A percentile compares a stretch with the other conserved stretches of the same genome.
Conservation (phyloP, 2,329 filamentous ascomycete genomes). For the Aspergillus unguis region DNA sequence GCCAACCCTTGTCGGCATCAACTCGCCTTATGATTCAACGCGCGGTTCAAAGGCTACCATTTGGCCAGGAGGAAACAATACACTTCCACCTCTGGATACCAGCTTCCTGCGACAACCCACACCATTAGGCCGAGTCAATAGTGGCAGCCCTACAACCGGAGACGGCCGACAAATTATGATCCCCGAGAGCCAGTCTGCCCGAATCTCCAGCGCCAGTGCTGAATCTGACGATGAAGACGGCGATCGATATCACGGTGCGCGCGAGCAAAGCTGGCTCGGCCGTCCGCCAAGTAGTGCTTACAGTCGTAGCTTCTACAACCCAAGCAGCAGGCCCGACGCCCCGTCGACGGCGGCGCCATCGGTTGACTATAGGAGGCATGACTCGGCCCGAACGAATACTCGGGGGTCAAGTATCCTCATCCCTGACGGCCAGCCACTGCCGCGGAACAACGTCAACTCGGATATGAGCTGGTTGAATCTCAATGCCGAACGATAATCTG, state of each 20-base stretch:
- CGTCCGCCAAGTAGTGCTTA: constrained; percentile 43
- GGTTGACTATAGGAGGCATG: constrained; percentile 16
- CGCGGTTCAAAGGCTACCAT: constrained; percentile 37
- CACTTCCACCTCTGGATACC: constrained; percentile 35
- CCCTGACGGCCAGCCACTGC: constrained; percentile 27
- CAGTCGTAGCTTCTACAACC: constrained; percentile 38
- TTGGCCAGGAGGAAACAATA: constrained; percentile 37
- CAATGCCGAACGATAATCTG: constrained; percentile 23
- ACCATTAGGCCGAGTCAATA: constrained; percentile 39
- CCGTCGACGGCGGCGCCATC: constrained; percentile 13
- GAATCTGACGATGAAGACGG: constrained; percentile 38
- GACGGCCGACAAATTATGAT: constrained; percentile 33
- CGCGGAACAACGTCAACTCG: constrained; percentile 28
- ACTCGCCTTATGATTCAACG: constrained; percentile 21
- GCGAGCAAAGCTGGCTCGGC: constrained; percentile 29
- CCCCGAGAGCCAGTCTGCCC: constrained; percentile 41
- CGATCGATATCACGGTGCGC: constrained; percentile 28
- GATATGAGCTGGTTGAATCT: constrained; percentile 47
- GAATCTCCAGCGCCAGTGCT: constrained; percentile 44
- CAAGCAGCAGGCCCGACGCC: constrained; percentile 19
- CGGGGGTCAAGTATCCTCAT: constrained; percentile 35
- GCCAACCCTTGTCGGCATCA: constrained; percentile 23
- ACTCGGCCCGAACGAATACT: constrained; percentile 21
- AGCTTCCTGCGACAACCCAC: constrained; percentile 38
- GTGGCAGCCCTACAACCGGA: constrained; percentile 44